phyloP scores from a whole-genome alignment of 805 yeast genomes.

The Saccharomycopsis oosterbeekiorum region DNA sequence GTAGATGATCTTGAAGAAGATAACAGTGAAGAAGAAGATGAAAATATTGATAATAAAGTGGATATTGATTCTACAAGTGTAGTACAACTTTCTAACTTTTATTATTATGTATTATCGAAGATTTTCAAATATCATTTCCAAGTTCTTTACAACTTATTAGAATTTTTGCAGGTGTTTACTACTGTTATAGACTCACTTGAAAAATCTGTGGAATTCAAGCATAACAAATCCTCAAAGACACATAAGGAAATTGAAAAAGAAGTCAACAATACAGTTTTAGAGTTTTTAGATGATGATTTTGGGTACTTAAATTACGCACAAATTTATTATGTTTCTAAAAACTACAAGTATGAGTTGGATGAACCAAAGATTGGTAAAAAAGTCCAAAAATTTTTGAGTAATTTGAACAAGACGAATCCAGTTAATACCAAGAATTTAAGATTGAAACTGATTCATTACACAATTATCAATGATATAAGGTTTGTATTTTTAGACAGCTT shows the following conservation, averaged over 20 bases:
- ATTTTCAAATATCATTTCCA: constrained; percentile 13
- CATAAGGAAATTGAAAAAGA: constrained; percentile 17
- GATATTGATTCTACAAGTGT: constrained; percentile 3
- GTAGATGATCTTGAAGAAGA: not conserved
- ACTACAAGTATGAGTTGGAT: constrained; percentile 75
- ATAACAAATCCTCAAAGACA: not conserved
- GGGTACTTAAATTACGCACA: constrained; percentile 62
- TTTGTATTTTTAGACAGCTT: not conserved
- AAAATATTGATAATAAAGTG: not conserved
- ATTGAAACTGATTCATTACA: not conserved
- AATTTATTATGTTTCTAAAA: constrained; percentile 56
- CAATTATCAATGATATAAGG: not conserved
- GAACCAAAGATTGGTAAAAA: constrained; percentile 57
- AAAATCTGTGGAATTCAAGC: not conserved
- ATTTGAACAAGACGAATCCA: not conserved
- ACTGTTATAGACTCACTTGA: constrained; percentile 2
- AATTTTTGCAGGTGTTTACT: constrained; percentile 18
- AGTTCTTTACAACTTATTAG: constrained; percentile 14
- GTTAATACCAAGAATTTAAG: not conserved
- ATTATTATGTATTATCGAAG: constrained; percentile 8
- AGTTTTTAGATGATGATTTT: constrained; percentile 36
- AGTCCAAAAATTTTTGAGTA: constrained; percentile 29
- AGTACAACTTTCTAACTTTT: constrained; percentile 11
- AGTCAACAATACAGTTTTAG: constrained; percentile 18
- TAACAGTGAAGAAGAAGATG: not conserved